Base-by-base conservation (phyloP, 345 rosid species). In the Laguncularia racemosa region DNA sequence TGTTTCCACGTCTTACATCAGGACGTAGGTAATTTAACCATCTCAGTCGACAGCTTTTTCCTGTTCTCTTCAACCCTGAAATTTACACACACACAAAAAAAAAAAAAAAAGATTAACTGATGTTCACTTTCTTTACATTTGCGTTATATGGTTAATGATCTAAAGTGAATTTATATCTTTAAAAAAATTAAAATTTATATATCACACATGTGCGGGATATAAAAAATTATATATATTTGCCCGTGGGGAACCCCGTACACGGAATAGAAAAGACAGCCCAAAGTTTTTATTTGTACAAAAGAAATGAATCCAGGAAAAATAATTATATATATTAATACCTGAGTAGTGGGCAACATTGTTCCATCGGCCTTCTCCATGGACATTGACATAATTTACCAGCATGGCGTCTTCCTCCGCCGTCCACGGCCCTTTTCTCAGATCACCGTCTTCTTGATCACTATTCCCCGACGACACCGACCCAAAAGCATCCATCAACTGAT, bases 291-390 rank as follows among this genome's bases (percentile, higher is more conserved):
- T 23, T 23, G 5, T 23, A 23, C 28, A 6, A 23, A n/a, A 23
- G 28, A 23, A 23, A 23, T 23, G 1, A 23, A 6, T 23, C 3
- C 28, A 3, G 28, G 28, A 23, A 23, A 33, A 33, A 9, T 33
- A n/a, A n/a, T n/a, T n/a, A n/a, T 10, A 33, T 33, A 33, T 33
- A 33, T 33, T 33, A 33, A 10, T 58, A 68, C 77, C 73, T 21
- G 77, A 49, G 14, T 68, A 78, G 50, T 76, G 80, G 57, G 98
- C 96, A n/a, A 80, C 87, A 3, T 79, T 55, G 58, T 89, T 92
- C 98, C 98, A 92, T 57, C 84, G 87, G 55, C 95, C 93, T 78
- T 92, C 98, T 0, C 98, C 96, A 44, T 92, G 87, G 50, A 74
- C 48, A 68, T 71, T 54, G 2, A 92, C 84, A 61, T 86, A 84